These are phyloP conservation scores for Sugiyamaella floridensis DNA, from an alignment of 805 yeast genomes.

Conservation along the genomic window DNA sequence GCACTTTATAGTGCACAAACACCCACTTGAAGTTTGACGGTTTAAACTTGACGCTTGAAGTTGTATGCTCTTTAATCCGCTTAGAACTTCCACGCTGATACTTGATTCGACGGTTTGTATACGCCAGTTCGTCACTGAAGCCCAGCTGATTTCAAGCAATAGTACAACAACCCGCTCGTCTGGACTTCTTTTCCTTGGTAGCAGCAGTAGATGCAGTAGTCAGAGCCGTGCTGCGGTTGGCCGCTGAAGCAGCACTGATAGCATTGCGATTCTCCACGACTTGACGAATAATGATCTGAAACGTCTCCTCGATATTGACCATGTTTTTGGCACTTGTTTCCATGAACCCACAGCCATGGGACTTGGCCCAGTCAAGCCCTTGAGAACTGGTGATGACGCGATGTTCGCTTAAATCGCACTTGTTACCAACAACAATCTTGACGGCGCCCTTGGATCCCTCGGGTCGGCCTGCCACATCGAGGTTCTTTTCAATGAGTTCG, in stretches of 20 bases:
- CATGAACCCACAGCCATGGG: conserved; percentile 62
- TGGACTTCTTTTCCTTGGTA: not conserved
- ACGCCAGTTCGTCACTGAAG: too few relatives aligned
- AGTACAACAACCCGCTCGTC: not conserved
- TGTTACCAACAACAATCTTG: conserved; percentile 62
- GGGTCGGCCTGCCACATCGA: conserved; percentile 52
- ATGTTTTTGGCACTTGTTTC: conserved; percentile 88
- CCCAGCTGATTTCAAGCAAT: not conserved
- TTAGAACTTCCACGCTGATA: too few relatives aligned
- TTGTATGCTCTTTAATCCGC: too few relatives aligned
- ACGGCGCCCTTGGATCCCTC: conserved; percentile 44
- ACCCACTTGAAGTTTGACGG: too few relatives aligned
- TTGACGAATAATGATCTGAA: conserved; percentile 56
- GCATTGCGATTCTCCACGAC: conserved; percentile 27
- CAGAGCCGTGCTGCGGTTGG: not conserved
- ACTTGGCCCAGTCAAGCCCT: conserved; percentile 50
- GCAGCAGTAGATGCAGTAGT: not conserved
- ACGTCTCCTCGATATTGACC: conserved; percentile 75
- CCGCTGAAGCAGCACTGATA: not conserved
- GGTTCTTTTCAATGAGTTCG: conserved; percentile 48
- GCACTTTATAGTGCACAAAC: too few relatives aligned
- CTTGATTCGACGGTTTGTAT: too few relatives aligned
- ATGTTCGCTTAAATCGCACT: conserved; percentile 51
- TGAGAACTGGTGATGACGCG: conserved; percentile 51
- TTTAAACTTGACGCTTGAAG: too few relatives aligned